These are phyloP conservation scores for Umbelopsis sp. DNA, from an alignment of 192 early-diverging fungal species.

Conservation along the genomic window DNA sequence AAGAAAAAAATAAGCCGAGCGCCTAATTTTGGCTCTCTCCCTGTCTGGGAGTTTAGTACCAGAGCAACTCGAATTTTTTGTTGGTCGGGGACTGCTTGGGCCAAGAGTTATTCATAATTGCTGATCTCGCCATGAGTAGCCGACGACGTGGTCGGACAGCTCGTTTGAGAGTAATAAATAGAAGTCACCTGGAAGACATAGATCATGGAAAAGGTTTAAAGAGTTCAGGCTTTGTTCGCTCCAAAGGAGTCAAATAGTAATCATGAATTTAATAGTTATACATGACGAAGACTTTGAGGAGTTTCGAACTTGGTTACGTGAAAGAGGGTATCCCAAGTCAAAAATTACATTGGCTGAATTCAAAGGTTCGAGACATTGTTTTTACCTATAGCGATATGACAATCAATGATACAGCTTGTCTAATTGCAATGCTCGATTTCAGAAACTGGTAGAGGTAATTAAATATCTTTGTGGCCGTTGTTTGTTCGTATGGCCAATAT, in stretches of 20 bases:
- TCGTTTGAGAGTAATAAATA: background rate
- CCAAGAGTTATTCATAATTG: no score
- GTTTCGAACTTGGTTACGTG: slow-evolving; percentile 53
- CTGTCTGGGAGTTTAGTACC: no score
- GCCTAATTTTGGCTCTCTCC: no score
- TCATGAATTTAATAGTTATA: slow-evolving; percentile 36
- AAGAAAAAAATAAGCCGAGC: no score
- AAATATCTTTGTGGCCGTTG: background rate
- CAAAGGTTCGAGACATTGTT: slow-evolving; percentile 34
- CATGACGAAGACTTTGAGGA: slow-evolving; percentile 48
- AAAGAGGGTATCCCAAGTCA: slow-evolving; percentile 49
- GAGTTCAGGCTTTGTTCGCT: background rate
- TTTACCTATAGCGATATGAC: background rate
- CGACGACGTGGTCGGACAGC: background rate
- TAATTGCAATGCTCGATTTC: background rate
- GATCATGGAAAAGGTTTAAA: slow-evolving; percentile 10
- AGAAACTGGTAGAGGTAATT: slow-evolving; percentile 14
- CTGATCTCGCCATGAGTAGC: no score
- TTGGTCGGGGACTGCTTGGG: no score
- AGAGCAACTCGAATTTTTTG: no score
- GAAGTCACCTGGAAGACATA: background rate
- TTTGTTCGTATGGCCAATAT: background rate
- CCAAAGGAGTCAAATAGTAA: background rate
- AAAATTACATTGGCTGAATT: slow-evolving; percentile 60
- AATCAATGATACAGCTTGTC: background rate